A percentile compares a stretch with the other conserved stretches of the same genome.
phyloP scores from a whole-genome alignment of 768 basidiomycete genomes.

The Coprinellus aureogranulatus region DNA sequence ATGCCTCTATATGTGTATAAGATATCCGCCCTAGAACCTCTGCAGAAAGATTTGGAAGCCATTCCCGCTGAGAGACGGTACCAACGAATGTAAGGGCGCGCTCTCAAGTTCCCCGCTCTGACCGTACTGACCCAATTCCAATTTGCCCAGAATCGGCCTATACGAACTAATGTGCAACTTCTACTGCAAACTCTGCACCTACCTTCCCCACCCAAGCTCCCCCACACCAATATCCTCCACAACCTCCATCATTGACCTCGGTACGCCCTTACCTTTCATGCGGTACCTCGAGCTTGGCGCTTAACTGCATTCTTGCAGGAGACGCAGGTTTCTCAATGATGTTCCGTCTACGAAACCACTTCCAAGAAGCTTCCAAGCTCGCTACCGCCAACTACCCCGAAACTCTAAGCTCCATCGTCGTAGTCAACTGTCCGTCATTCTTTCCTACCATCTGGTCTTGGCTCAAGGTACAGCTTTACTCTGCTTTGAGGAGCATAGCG shows the following conservation, averaged over 20 bases:
- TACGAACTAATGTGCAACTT: slow-evolving; percentile 70
- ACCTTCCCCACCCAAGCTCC: slow-evolving; percentile 51
- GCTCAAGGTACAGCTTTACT: slow-evolving; percentile 60
- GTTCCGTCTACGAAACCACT: slow-evolving; percentile 68
- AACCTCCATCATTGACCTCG: slow-evolving; percentile 73
- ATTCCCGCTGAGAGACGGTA: slow-evolving; percentile 55
- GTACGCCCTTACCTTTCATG: background rate
- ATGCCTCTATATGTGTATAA: slow-evolving; percentile 76
- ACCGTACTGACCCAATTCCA: too few species aligned
- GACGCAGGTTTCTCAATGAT: slow-evolving; percentile 58
- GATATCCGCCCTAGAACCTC: slow-evolving; percentile 55
- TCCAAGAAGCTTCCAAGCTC: slow-evolving; percentile 71
- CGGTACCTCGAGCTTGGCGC: background rate
- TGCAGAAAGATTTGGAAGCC: slow-evolving; percentile 60
- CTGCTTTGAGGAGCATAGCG: too few species aligned
- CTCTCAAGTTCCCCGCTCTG: too few species aligned
- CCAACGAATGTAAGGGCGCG: slow-evolving; percentile 73
- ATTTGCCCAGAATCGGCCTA: slow-evolving; percentile 65
- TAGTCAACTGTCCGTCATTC: slow-evolving; percentile 81
- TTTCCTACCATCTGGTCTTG: slow-evolving; percentile 83
- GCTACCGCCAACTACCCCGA: slow-evolving; percentile 84
- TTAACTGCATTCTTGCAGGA: slow-evolving; percentile 12
- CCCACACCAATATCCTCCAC: slow-evolving; percentile 59
- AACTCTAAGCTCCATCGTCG: slow-evolving; percentile 60
- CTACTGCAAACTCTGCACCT: slow-evolving; percentile 58